phyloP scores from a whole-genome alignment of 1,139 yeast species.

The Suhomyces taliae region DNA sequence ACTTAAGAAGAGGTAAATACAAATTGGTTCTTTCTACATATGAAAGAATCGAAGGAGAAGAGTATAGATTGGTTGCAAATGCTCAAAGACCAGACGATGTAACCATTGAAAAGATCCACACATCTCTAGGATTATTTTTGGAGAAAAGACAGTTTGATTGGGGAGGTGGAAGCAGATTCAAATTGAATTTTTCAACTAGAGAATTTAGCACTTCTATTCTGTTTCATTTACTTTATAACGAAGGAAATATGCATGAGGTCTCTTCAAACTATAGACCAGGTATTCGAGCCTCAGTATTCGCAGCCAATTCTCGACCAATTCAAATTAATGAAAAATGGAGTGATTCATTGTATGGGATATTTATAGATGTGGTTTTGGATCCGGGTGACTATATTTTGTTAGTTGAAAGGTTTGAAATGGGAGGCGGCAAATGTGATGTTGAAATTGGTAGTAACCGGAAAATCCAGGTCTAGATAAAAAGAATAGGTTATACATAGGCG shows the following conservation, averaged over 20 bases:
- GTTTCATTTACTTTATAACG: conserved; percentile 27
- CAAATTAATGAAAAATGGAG: conserved; percentile 42
- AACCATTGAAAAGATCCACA: conserved; percentile 21
- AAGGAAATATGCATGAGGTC: conserved; percentile 19
- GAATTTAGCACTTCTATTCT: conserved; percentile 24
- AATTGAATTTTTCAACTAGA: conserved; percentile 25
- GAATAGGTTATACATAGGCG: too few relatives aligned
- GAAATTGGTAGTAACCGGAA: conserved; percentile 33
- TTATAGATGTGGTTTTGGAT: conserved; percentile 32
- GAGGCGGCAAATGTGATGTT: conserved; percentile 39
- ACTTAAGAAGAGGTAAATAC: conserved; percentile 38
- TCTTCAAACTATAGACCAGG: conserved; percentile 37
- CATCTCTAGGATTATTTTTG: conserved; percentile 38
- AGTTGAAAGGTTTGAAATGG: conserved; percentile 51
- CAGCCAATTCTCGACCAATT: conserved; percentile 26
- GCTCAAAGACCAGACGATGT: conserved; percentile 8
- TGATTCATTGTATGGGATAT: conserved; percentile 46
- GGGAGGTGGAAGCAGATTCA: conserved; percentile 39
- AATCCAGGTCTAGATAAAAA: neutral
- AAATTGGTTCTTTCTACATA: conserved; percentile 36
- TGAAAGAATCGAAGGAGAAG: conserved; percentile 14
- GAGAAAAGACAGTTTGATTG: conserved; percentile 30
- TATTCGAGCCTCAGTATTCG: conserved; percentile 46
- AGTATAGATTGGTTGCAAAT: conserved; percentile 16
- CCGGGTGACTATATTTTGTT: conserved; percentile 40